A percentile compares a stretch with the other conserved stretches of the same genome.
Evolutionary conservation across 768 basidiomycete species (phyloP).

Genomic region (Boletus huronensis): DNA sequence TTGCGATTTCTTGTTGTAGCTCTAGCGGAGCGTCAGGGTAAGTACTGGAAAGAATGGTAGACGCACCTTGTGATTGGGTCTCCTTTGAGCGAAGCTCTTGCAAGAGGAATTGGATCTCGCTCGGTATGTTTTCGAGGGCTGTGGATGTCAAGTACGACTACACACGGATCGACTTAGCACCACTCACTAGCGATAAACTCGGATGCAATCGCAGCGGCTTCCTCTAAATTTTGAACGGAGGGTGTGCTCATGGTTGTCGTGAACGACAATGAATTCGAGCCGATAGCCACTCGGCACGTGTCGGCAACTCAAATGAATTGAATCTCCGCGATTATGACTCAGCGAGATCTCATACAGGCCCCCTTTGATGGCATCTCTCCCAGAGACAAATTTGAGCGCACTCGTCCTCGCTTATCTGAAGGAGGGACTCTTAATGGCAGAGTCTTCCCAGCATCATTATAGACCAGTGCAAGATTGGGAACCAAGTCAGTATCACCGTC

Average conservation of each 20-base stretch:
- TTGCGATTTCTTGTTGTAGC: slow-evolving; percentile 42
- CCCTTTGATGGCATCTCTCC: neutral
- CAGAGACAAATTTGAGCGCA: neutral
- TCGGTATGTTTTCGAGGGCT: slow-evolving; percentile 51
- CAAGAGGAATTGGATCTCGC: slow-evolving; percentile 46
- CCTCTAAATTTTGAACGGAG: slow-evolving; percentile 41
- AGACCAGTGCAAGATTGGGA: neutral
- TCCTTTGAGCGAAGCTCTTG: slow-evolving; percentile 47
- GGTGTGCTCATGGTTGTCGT: slow-evolving; percentile 29
- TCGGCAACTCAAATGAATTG: slow-evolving; percentile 15
- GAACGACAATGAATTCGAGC: neutral
- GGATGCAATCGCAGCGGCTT: slow-evolving; percentile 46
- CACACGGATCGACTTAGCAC: neutral
- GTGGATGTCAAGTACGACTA: neutral
- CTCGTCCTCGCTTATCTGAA: neutral
- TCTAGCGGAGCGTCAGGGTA: slow-evolving; percentile 26
- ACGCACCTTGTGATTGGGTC: slow-evolving; percentile 38
- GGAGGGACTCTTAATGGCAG: neutral
- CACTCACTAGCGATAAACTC: slow-evolving; percentile 48
- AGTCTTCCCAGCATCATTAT: slow-evolving; percentile 9
- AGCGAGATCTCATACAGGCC: neutral
- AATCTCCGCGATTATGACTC: slow-evolving; percentile 24
- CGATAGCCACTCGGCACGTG: slow-evolving; percentile 3
- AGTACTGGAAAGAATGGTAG: neutral
- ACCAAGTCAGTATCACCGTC: neutral